Base-by-base conservation (phyloP, 345 rosid species). In the Gossypium arboreum region DNA sequence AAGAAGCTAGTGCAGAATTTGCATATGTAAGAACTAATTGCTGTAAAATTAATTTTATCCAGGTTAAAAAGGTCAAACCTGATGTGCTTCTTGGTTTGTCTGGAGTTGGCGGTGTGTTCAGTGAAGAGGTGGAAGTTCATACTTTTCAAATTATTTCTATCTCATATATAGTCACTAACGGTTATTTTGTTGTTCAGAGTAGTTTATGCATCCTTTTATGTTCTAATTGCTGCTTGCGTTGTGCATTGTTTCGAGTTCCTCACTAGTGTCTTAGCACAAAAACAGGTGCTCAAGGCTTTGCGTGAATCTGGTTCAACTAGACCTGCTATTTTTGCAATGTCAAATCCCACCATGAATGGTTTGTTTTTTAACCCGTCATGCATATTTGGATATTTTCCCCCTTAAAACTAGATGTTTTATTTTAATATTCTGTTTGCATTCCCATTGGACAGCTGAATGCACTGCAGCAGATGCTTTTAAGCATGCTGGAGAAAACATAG, bases 321-420 rank as follows among this genome's bases (percentile, higher is more conserved):
- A 82, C 99, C 97, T 15, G 97, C 96, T 68, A 91, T 95, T 81
- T 95, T 95, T 85, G 96, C 99, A 41, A 95, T 95, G 99, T 95
- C 98, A 7, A 95, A 93, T 83, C 99, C 99, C 76, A 95, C 99
- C 68, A 83, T 82, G 86, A 95, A 95, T 81, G 99, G 98, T 93
- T 79, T 76, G 90, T 72, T 58, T 77, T 61, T 75, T 71, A 59
- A 48, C 13, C 29, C 47, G 5, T 73, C 50, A 34, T 70, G 55
- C 63, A 44, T 67, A 34, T 45, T 22, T 57, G 17, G 22, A 56
- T 72, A 75, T 65, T 72, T 76, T 62, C 29, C 41, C 63, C 65
- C 16, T 13, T 25, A 41, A 52, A 34, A 17, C 77, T 58, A 24
- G 24, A 44, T 25, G 67, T 72, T 78, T 60, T 77, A 43, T 74